Evolutionary conservation across 352 stramenopile genomes (phyloP).

Genomic region (Phytopythium delawarense): DNA sequence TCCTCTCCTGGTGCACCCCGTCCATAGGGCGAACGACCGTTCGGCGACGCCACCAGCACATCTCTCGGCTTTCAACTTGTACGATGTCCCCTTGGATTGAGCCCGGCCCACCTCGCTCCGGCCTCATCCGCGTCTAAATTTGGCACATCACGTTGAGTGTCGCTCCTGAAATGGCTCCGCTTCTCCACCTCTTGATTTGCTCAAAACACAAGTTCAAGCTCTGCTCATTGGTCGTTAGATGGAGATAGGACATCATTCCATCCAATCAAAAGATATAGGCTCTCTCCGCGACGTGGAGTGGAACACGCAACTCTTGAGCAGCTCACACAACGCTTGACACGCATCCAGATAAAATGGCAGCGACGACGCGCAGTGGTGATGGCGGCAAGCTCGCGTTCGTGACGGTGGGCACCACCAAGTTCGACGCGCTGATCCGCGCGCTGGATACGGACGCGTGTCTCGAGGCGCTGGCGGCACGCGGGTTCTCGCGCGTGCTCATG

Average conservation of each 20-base stretch:
- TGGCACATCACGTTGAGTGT: no score
- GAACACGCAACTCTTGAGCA: background rate
- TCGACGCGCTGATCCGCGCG: conserved; percentile 85
- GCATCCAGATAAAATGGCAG: background rate
- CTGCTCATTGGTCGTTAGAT: no score
- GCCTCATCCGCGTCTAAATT: no score
- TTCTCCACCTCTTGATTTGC: background rate
- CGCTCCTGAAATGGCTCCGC: background rate
- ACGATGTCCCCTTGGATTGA: no score
- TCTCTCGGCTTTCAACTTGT: background rate
- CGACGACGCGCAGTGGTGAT: background rate
- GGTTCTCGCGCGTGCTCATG: conserved; percentile 60
- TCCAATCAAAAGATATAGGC: background rate
- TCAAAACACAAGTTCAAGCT: background rate
- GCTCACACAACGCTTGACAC: background rate
- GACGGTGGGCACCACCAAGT: conserved; percentile 94
- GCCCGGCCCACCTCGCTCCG: no score
- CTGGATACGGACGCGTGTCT: conserved; percentile 64
- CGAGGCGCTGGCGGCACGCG: conserved; percentile 35
- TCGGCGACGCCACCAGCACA: background rate
- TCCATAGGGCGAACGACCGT: background rate
- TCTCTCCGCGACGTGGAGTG: background rate
- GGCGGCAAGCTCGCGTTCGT: conserved; percentile 66
- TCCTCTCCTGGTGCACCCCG: background rate
- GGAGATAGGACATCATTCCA: background rate